Evolutionary conservation across 176 grass and related monocot genomes (phyloP), one percentile per base, ranked within the genome.

Genomic region (Phoenix roebelenii): DNA sequence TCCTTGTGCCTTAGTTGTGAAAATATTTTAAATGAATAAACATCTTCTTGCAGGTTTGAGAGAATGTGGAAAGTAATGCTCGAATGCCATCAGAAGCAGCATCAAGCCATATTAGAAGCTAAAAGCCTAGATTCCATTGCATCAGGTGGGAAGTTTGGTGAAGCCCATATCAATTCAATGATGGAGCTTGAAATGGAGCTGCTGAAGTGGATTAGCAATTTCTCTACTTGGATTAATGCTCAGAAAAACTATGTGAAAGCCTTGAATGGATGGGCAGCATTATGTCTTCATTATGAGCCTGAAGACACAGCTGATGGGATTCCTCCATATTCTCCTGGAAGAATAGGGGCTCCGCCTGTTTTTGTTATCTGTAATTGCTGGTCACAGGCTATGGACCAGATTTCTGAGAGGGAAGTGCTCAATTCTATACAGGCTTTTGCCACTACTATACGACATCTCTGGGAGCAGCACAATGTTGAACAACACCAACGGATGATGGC

Each of bases 1-100:
- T 35, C 7, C 6, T 35, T 1, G 35, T 44, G 35, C 35, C 2
- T 44, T 12, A 2, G 35, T 44, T 44, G 35, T 44, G 35, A 44
- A 44, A 44, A 44, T 44, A 44, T 44, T 44, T 44, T 44, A 44
- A 30, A 44, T 44, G 35, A 56, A 17, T 59, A 6, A 17, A n/a
- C 16, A 76, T 28, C 3, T 64, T 14, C 65, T 76, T 73, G 26
- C 81, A 98, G 94, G 73, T 92, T 89, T 76, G 58, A 52, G 5
- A 79, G 73, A 67, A 89, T 98, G 94, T 98, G 94, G 94, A 69
- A 70, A 66, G 64, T 77, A 28, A 92, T 89, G 76, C 67, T 92
- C 15, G 67, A 85, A 22, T 89, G 67, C 7, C 89, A 93, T 70
- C 81, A 79, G 28, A 76, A 66, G 25, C 94, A 98, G 24, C 68